Conservation (phyloP, 495 filamentous ascomycete species). For the Xylaria acuta region DNA sequence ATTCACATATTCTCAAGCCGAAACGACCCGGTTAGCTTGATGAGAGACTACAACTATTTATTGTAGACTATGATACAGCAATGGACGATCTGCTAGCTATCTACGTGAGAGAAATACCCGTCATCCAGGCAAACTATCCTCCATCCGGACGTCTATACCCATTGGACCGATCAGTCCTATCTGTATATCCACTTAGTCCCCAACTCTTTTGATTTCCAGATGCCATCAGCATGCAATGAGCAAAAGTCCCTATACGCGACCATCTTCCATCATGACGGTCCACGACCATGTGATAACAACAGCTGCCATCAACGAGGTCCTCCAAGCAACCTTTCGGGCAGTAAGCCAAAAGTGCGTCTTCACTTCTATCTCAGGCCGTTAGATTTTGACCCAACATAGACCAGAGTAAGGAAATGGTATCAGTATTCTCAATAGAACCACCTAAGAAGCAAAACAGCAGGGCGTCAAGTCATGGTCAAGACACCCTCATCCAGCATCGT, state of each 20-base stretch:
- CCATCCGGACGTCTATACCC: slow-evolving; percentile 8
- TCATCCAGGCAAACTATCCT: background rate
- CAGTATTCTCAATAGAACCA: background rate
- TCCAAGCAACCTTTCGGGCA: background rate
- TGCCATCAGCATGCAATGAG: background rate
- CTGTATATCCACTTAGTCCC: background rate
- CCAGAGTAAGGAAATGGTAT: background rate
- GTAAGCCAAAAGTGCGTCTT: background rate
- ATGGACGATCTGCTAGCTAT: background rate
- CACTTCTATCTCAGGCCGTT: background rate
- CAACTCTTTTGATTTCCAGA: background rate
- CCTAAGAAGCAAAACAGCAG: background rate
- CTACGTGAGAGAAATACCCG: slow-evolving; percentile 6
- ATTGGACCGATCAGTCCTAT: background rate
- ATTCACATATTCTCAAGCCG: background rate
- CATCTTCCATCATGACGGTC: background rate
- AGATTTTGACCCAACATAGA: background rate
- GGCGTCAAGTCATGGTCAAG: background rate
- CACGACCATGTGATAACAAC: background rate
- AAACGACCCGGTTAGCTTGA: background rate
- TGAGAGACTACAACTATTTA: background rate
- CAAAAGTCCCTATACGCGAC: background rate
- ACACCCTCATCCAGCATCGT: background rate
- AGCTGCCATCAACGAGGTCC: background rate
- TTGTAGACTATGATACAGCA: background rate